Base-by-base conservation (phyloP, 2,329 filamentous ascomycete species). In the Fusarium mangiferae region DNA sequence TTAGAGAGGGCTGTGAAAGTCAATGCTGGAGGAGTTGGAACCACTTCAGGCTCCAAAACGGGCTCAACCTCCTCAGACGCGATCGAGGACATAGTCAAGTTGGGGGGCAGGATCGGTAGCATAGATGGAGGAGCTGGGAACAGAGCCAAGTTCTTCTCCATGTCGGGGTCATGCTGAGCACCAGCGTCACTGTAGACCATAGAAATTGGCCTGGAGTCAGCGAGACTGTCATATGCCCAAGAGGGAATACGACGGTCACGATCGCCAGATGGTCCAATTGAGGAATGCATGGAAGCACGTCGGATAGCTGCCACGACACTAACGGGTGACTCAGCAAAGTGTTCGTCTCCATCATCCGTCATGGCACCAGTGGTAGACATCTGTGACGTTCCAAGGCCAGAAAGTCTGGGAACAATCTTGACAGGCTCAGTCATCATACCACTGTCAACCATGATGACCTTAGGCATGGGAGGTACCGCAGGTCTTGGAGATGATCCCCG, bases 351-450 rank as follows among this genome's bases (percentile, higher is more conserved):
- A 45, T 62, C 58, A 9, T 70, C 72, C 8, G 65, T 69, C 60
- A 69, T 64, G 11, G 56, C 36, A 38, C 72, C 46, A 52, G 70
- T 44, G 24, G 58, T 56, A 39, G 68, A 38, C 46, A 67, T 62
- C 18, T 61, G 48, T 10, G 68, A 55, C 17, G 62, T 73, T 22
- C 70, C 65, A 10, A 72, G 36, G 9, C 45, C 63, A n/a, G 49
- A 36, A 7, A 73, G 57, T 24, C 72, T 68, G 8, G 77, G 49
- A 6, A 75, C 63, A 24, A 86, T 81, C 44, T 83, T 84, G 65
- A 90, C 82, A 3, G 88, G 86, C 12, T 92, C 90, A 1, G 90
- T 91, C 87, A 92, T 90, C 76, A 87, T 88, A 33, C 87, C 85
- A 41, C 84, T 87, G 71, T 92, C 89, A 15, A 91, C 85, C 89